Percentiles rank a stretch among this genome's conserved stretches.
phyloP scores from a whole-genome alignment of 2,329 filamentous ascomycete species.

The Exophiala viscosa region DNA sequence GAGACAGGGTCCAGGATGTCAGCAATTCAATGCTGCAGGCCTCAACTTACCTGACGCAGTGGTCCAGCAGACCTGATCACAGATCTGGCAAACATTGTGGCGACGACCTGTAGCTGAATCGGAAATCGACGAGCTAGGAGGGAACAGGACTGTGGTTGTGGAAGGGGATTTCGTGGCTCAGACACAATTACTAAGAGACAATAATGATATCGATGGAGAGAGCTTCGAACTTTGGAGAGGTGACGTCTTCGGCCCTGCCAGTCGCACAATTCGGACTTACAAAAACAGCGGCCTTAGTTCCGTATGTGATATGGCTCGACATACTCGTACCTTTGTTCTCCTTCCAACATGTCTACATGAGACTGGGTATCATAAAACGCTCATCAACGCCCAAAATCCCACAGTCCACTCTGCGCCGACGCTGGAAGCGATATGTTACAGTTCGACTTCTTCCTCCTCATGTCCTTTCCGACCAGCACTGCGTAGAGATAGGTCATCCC shows the following conservation, averaged over 20 bases:
- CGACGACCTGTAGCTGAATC: not conserved
- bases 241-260: not conserved
- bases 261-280: not conserved
- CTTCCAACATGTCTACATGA: not conserved
- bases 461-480: conserved; percentile 22
- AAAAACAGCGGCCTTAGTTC: no score
- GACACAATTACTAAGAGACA: not conserved
- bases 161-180: not conserved
- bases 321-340: no score
- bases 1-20: no score
- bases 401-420: not conserved
- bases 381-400: not conserved
- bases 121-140: not conserved
- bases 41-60: conserved; percentile 57
- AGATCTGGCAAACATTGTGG: conserved; percentile 65
- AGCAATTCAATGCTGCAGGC: not conserved
- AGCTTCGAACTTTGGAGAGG: not conserved
- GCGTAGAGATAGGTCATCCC: conserved; percentile 20
- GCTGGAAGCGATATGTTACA: conserved; percentile 1
- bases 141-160: not conserved
- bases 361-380: conserved; percentile 1
- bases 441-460: conserved; percentile 19
- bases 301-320: no score
- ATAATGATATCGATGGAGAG: conserved; percentile 15
- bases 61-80: conserved; percentile 62